Evolutionary conservation across 2,329 filamentous ascomycete species (phyloP).

Genomic region (Fusarium pseudonygamai): DNA sequence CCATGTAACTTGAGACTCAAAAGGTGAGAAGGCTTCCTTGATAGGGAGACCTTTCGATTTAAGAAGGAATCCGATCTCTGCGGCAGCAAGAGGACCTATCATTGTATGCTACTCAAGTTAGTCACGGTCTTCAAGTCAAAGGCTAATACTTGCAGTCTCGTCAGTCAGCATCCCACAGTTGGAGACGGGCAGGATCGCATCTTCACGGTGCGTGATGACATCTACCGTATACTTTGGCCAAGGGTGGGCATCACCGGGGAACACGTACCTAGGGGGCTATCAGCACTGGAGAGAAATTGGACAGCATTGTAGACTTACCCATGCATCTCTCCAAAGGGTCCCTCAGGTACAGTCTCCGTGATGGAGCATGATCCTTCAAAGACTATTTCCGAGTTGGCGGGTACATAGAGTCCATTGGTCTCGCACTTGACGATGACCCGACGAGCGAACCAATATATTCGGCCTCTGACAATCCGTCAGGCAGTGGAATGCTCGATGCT

Average conservation of each 20-base stretch:
- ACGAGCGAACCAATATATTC: constrained; percentile 59
- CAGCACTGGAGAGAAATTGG: neutral
- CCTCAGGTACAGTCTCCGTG: constrained; percentile 53
- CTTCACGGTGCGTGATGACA: constrained; percentile 23
- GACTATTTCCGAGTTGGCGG: constrained; percentile 60
- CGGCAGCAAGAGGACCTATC: constrained; percentile 29
- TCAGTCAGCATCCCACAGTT: constrained; percentile 19
- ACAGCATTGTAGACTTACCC: constrained; percentile 9
- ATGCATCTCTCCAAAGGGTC: constrained; percentile 58
- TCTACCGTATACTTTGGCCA: constrained; percentile 21
- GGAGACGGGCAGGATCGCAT: constrained; percentile 23
- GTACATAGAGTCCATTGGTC: constrained; percentile 57
- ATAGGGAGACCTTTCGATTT: constrained; percentile 51
- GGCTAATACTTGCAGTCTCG: neutral
- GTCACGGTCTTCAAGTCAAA: accelerated
- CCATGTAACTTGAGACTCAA: constrained; percentile 60
- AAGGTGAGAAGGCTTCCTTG: constrained; percentile 54
- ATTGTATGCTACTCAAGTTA: constrained; percentile 25
- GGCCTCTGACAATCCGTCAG: constrained; percentile 53
- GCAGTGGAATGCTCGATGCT: constrained; percentile 56
- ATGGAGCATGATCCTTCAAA: constrained; percentile 54
- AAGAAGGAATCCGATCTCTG: constrained; percentile 3
- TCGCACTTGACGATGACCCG: constrained; percentile 59
- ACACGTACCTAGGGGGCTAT: neutral
- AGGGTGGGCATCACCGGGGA: neutral